phyloP scores from a whole-genome alignment of 2,329 filamentous ascomycete genomes.

The Aspergillus ochraceoroseus region DNA sequence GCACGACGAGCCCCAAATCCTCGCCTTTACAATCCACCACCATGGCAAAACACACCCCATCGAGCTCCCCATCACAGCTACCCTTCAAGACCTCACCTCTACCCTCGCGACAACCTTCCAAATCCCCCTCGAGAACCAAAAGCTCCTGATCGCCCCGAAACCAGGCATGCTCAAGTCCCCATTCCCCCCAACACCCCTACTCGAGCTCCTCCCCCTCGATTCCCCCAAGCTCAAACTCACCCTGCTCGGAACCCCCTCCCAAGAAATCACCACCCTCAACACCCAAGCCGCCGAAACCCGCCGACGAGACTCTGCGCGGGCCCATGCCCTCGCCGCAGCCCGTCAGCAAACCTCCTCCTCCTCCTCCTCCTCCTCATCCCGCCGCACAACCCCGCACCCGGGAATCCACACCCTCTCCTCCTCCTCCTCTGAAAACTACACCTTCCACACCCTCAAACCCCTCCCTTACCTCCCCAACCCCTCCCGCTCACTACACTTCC shows the following conservation, averaged over 20 bases:
- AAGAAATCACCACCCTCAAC: conserved; percentile 43
- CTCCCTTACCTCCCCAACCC: conserved; percentile 73
- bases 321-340: conserved; percentile 24
- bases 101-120: conserved; percentile 34
- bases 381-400: neutral
- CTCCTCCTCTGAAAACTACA: conserved; percentile 67
- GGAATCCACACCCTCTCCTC: conserved; percentile 30
- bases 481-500: conserved; percentile 63
- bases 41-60: conserved; percentile 51
- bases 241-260: conserved; percentile 42
- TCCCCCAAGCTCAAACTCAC: conserved; percentile 45
- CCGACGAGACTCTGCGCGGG: conserved; percentile 30
- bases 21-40: conserved; percentile 51
- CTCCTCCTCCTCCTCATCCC: conserved; percentile 10
- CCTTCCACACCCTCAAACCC: conserved; percentile 72
- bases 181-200: conserved; percentile 37
- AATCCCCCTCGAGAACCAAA: conserved; percentile 42
- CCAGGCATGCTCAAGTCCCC: conserved; percentile 46
- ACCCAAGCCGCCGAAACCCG: conserved; percentile 29
- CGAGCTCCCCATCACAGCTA: conserved; percentile 48
- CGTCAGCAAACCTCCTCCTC: conserved; percentile 15
- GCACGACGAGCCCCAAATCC: no score
- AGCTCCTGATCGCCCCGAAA: conserved; percentile 46
- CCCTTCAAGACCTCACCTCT: conserved; percentile 44
- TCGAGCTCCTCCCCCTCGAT: conserved; percentile 29